Conservation (phyloP, 208 protist genomes). For the Crithidia acanthocephali region DNA sequence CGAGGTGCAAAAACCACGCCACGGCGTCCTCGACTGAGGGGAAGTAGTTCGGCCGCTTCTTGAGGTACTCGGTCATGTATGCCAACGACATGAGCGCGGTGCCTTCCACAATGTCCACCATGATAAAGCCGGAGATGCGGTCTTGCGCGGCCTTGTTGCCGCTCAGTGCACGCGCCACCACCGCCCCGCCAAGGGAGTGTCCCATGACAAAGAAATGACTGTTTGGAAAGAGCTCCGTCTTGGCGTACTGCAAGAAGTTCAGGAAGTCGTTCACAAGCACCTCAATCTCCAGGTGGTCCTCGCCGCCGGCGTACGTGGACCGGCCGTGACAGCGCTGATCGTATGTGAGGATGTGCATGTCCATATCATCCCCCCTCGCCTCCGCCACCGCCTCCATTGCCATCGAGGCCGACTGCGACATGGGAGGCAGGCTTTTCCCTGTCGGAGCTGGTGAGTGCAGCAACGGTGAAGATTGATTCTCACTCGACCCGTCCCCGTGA, state of each 20-base stretch:
- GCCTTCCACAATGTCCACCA: constrained; percentile 93
- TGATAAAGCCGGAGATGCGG: constrained; percentile 62
- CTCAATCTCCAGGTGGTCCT: constrained; percentile 66
- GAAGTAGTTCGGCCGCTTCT: constrained; percentile 74
- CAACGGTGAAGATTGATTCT: background rate
- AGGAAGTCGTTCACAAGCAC: constrained; percentile 75
- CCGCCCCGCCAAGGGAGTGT: constrained; percentile 89
- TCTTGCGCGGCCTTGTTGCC: constrained; percentile 31
- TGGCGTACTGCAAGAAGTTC: constrained; percentile 46
- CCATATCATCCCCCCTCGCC: constrained; percentile 35
- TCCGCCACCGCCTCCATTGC: constrained; percentile 19
- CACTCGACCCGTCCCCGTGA: background rate
- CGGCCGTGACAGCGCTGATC: constrained; percentile 91
- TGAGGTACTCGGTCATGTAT: constrained; percentile 85
- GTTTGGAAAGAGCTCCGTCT: constrained; percentile 44
- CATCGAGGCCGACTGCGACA: background rate
- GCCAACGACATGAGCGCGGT: constrained; percentile 80
- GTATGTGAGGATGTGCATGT: constrained; percentile 67
- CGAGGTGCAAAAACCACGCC: constrained; percentile 78
- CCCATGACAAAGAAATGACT: constrained; percentile 74
- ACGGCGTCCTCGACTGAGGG: constrained; percentile 60
- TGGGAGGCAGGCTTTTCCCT: background rate
- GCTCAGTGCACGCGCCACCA: constrained; percentile 60
- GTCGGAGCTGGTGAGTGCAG: background rate
- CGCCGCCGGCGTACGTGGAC: constrained; percentile 68